A percentile compares a stretch with the other conserved stretches of the same genome.
Evolutionary conservation across 345 rosid species (phyloP).

Genomic region (Eucalyptus guilfoylei): DNA sequence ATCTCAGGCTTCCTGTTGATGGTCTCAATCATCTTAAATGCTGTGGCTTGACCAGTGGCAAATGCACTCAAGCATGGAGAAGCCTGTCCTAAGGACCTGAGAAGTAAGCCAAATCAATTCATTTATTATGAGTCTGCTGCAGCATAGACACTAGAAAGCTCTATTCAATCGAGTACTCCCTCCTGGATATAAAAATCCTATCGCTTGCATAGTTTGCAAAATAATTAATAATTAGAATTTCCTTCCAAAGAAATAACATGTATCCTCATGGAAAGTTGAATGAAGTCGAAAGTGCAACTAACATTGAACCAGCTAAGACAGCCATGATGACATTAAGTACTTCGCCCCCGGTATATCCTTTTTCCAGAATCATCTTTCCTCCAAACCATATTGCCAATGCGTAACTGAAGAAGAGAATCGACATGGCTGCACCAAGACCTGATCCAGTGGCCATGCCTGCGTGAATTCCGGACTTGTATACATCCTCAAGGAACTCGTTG

Average conservation of each 20-base stretch:
- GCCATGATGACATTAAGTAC: slow-evolving; percentile 26
- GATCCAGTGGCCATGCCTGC: slow-evolving; percentile 17
- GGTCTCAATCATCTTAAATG: slow-evolving; percentile 24
- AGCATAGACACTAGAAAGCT: not conserved
- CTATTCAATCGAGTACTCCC: not conserved
- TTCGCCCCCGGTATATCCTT: slow-evolving; percentile 17
- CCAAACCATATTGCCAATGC: slow-evolving; percentile 31
- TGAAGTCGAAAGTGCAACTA: not conserved
- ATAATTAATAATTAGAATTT: not conserved
- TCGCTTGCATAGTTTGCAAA: not conserved
- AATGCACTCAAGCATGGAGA: slow-evolving; percentile 21
- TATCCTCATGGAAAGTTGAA: not conserved
- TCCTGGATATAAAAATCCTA: not conserved
- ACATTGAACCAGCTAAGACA: slow-evolving; percentile 27
- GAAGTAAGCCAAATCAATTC: not conserved
- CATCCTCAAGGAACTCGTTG: slow-evolving; percentile 10
- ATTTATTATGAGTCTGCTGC: not conserved
- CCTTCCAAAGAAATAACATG: not conserved
- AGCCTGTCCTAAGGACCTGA: slow-evolving; percentile 33
- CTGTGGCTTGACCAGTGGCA: slow-evolving; percentile 21
- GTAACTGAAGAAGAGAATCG: slow-evolving; percentile 7
- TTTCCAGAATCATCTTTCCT: slow-evolving; percentile 22
- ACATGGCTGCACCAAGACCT: slow-evolving; percentile 7
- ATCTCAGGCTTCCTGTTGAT: slow-evolving; percentile 17
- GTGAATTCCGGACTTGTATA: slow-evolving; percentile 8